phyloP scores from a whole-genome alignment of 768 basidiomycete species.

The Suillus americanus region DNA sequence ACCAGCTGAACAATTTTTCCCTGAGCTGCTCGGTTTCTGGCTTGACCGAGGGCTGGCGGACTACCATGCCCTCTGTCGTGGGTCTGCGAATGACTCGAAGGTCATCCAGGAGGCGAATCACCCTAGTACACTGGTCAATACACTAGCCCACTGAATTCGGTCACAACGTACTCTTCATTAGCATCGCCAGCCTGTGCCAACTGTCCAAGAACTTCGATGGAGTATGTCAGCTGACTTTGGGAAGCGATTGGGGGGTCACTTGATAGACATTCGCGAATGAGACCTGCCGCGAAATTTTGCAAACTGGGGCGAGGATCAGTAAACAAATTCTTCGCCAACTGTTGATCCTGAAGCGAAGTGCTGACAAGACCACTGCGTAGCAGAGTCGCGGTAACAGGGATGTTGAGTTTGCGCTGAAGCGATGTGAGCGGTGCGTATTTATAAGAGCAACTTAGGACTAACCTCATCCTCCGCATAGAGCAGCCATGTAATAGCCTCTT shows the following conservation, averaged over 20 bases:
- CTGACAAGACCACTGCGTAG: conserved; percentile 82
- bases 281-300: conserved; percentile 76
- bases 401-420: conserved; percentile 88
- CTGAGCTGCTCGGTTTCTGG: conserved; percentile 74
- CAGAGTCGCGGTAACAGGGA: conserved; percentile 89
- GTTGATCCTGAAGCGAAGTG: conserved; percentile 78
- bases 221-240: conserved; percentile 75
- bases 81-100: conserved; percentile 60
- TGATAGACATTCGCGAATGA: conserved; percentile 86
- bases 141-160: not conserved
- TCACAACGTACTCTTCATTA: conserved; percentile 73
- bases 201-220: conserved; percentile 79
- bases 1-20: conserved; percentile 75
- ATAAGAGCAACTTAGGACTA: conserved; percentile 22
- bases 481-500: conserved; percentile 96
- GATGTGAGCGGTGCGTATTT: conserved; percentile 8
- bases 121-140: conserved; percentile 41
- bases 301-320: conserved; percentile 76
- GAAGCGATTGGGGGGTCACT: conserved; percentile 78
- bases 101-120: conserved; percentile 75
- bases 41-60: conserved; percentile 53
- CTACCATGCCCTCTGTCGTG: conserved; percentile 35
- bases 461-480: conserved; percentile 97
- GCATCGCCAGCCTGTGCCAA: conserved; percentile 72
- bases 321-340: conserved; percentile 82